Conservation (phyloP, 345 rosid species). For the Linum usitatissimum region DNA sequence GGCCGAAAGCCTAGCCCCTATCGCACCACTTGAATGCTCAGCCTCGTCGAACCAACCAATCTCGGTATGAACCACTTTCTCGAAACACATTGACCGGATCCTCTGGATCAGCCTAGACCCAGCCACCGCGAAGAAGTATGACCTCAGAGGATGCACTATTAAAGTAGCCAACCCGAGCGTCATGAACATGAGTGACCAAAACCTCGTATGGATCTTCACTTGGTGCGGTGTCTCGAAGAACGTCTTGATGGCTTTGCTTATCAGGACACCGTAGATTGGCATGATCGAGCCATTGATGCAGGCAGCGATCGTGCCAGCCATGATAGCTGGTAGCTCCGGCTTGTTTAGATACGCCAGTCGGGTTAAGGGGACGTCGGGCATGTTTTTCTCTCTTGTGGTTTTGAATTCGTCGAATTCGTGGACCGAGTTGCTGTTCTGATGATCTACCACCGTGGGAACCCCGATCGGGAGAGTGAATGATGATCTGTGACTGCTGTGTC, state of each 20-base stretch:
- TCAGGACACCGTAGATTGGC: slow-evolving; percentile 46
- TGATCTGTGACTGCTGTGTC: slow-evolving; percentile 11
- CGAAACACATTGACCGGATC: slow-evolving; percentile 61
- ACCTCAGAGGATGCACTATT: slow-evolving; percentile 31
- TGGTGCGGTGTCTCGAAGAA: slow-evolving; percentile 51
- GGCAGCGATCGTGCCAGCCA: slow-evolving; percentile 47
- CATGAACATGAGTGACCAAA: slow-evolving; percentile 57
- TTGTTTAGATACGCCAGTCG: slow-evolving; percentile 67
- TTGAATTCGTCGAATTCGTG: slow-evolving; percentile 32
- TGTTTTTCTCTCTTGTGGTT: slow-evolving; percentile 13
- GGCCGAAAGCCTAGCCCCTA: slow-evolving; percentile 80
- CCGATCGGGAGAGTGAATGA: not conserved
- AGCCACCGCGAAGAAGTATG: slow-evolving; percentile 61
- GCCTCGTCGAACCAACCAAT: slow-evolving; percentile 77
- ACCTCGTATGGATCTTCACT: slow-evolving; percentile 47
- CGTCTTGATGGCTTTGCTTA: slow-evolving; percentile 42
- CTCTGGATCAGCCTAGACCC: slow-evolving; percentile 55
- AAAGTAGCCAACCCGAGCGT: slow-evolving; percentile 50
- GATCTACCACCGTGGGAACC: slow-evolving; percentile 7
- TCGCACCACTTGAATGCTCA: slow-evolving; percentile 63
- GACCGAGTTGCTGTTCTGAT: slow-evolving; percentile 25
- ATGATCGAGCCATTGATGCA: slow-evolving; percentile 41
- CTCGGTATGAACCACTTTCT: slow-evolving; percentile 79
- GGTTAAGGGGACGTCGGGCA: slow-evolving; percentile 34
- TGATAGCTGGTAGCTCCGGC: slow-evolving; percentile 64